Percentiles rank a stretch among this genome's conserved stretches.
phyloP scores from a whole-genome alignment of 768 basidiomycete genomes.

The Phylloporus arenicola region DNA sequence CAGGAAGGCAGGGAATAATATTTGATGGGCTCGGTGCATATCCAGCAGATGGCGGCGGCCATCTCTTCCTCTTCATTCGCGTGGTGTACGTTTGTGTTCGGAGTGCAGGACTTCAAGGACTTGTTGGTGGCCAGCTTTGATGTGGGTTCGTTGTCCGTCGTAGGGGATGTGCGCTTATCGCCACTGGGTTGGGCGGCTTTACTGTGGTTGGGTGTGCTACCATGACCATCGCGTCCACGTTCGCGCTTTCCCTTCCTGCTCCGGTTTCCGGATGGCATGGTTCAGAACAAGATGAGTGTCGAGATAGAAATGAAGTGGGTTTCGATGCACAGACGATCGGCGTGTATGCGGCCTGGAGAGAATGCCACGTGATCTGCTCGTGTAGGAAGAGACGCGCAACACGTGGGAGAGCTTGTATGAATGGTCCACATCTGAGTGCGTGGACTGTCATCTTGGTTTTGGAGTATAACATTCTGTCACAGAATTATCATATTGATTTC shows the following conservation, averaged over 20 bases:
- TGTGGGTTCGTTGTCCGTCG: neutral
- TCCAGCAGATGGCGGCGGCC: constrained; percentile 60
- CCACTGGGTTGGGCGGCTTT: constrained; percentile 2
- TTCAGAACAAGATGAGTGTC: neutral
- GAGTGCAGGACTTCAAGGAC: neutral
- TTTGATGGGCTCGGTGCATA: constrained; percentile 91
- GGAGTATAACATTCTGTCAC: neutral
- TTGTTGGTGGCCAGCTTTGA: neutral
- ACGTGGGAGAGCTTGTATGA: neutral
- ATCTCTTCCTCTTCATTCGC: constrained; percentile 33
- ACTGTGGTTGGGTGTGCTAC: neutral
- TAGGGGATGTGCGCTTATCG: neutral
- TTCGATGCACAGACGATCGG: neutral
- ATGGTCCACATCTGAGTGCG: neutral
- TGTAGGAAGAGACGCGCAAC: neutral
- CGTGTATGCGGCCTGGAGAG: neutral
- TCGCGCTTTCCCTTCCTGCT: constrained; percentile 16
- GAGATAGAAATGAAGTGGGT: neutral
- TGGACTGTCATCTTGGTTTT: neutral
- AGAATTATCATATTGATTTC: too few relatives aligned
- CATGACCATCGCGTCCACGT: constrained; percentile 13
- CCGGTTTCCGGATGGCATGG: neutral
- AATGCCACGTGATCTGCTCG: neutral
- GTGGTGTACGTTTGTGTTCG: neutral
- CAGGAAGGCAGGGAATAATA: constrained; percentile 86